phyloP scores from a whole-genome alignment of 2,329 filamentous ascomycete species.

The Apiospora koreana region DNA sequence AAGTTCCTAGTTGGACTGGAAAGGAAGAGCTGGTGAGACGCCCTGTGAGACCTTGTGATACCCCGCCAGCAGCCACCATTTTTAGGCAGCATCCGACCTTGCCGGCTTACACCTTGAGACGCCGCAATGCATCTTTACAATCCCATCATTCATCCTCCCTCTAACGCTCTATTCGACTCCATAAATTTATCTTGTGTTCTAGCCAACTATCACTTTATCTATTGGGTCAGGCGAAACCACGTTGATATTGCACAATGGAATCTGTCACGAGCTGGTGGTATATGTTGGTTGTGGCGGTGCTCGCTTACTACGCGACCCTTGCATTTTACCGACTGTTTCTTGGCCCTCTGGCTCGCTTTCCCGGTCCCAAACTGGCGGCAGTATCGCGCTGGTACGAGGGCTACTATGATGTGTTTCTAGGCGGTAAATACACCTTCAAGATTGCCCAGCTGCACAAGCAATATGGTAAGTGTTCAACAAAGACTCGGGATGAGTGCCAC shows the following conservation, averaged over 20 bases:
- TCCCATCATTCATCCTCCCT: no score
- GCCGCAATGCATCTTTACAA: no score
- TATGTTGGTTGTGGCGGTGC: not conserved
- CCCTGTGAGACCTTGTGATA: no score
- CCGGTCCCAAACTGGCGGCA: constrained; percentile 24
- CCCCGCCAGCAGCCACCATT: no score
- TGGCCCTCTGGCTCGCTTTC: constrained; percentile 22
- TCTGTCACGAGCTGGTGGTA: not conserved
- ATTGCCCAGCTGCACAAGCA: not conserved
- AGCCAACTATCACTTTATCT: no score
- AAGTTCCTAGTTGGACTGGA: no score
- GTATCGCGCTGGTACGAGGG: constrained; percentile 13
- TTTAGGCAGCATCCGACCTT: no score
- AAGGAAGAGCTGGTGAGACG: no score
- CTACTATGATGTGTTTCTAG: not conserved
- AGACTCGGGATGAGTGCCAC: rapidly evolving
- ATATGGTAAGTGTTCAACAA: not conserved
- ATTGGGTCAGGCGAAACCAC: no score
- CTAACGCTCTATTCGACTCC: no score
- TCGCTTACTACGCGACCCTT: not conserved
- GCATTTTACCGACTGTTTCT: not conserved
- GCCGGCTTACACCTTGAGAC: no score
- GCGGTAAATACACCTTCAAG: not conserved
- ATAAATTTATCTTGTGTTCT: no score
- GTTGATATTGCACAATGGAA: not conserved